phyloP scores from a whole-genome alignment of 495 filamentous ascomycete species.

The Penicillium manginii region DNA sequence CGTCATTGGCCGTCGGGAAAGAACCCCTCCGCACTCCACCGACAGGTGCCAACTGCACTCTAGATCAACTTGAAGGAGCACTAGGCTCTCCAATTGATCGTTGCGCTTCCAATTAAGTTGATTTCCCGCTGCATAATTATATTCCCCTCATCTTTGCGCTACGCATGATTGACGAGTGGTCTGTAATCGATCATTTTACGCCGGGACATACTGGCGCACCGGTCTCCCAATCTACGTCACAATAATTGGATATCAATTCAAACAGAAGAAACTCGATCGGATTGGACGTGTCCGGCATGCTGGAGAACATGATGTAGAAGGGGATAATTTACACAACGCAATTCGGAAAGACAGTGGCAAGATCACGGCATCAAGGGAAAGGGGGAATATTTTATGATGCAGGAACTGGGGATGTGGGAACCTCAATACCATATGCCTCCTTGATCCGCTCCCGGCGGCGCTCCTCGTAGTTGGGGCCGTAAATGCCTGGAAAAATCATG shows the following conservation, averaged over 20 bases:
- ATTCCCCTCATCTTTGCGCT: not conserved
- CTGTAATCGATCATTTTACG: not conserved
- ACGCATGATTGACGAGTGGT: not conserved
- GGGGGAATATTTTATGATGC: slow-evolving; percentile 42
- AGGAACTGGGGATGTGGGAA: slow-evolving; percentile 52
- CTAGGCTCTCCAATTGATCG: too few relatives aligned
- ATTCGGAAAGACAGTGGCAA: slow-evolving; percentile 24
- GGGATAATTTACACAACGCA: slow-evolving; percentile 49
- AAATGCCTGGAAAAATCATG: slow-evolving; percentile 62
- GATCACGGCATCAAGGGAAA: slow-evolving; percentile 14
- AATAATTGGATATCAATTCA: not conserved
- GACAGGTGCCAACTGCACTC: not conserved
- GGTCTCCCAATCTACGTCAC: slow-evolving; percentile 11
- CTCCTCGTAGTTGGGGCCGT: slow-evolving; percentile 84
- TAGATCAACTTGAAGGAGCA: not conserved
- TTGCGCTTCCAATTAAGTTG: not conserved
- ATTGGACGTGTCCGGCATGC: slow-evolving; percentile 37
- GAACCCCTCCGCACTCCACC: slow-evolving; percentile 8
- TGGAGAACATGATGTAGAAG: slow-evolving; percentile 41
- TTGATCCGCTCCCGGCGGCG: slow-evolving; percentile 81
- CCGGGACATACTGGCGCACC: not conserved
- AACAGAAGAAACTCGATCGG: slow-evolving; percentile 25
- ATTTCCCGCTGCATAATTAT: not conserved
- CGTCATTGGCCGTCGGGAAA: slow-evolving; percentile 19
- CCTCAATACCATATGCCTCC: slow-evolving; percentile 88